Conservation (phyloP, 768 basidiomycete genomes). For the Mrakia blollopis region DNA sequence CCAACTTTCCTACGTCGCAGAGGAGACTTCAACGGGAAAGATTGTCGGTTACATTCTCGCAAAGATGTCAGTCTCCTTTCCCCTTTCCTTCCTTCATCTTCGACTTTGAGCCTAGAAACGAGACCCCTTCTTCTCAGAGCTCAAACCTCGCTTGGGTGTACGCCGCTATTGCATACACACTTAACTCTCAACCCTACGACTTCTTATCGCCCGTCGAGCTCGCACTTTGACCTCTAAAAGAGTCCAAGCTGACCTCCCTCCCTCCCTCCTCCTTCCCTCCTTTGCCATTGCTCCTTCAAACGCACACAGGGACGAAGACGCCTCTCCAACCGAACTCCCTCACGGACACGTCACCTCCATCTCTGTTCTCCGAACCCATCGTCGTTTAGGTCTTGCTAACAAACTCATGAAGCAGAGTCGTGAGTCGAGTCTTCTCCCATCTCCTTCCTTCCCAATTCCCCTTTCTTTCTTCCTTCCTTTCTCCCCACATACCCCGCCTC, state of each 20-base stretch:
- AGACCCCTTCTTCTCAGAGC: no score
- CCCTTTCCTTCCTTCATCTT: constrained; percentile 1
- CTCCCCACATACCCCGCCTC: no score
- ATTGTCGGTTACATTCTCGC: constrained; percentile 95
- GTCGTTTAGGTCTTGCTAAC: constrained; percentile 87
- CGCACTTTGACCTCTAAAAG: neutral
- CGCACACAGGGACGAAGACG: constrained; percentile 52
- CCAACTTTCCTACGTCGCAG: constrained; percentile 85
- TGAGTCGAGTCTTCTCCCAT: constrained; percentile 48
- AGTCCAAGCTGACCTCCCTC: neutral
- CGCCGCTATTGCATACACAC: no score
- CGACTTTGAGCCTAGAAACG: neutral
- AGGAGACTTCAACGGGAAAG: constrained; percentile 70
- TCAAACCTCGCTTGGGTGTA: no score
- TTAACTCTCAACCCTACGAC: no score
- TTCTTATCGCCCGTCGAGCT: no score
- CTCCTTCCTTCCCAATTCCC: neutral
- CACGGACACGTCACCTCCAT: constrained; percentile 97
- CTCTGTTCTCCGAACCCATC: constrained; percentile 82
- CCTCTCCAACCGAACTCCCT: constrained; percentile 50
- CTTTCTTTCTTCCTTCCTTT: neutral
- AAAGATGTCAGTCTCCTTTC: constrained; percentile 64
- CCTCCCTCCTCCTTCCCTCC: neutral
- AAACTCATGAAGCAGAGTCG: constrained; percentile 90
- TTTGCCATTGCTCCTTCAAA: no score